Evolutionary conservation across 202 grass and related monocot species (phyloP).

Genomic region (Brachypodium distachyon): DNA sequence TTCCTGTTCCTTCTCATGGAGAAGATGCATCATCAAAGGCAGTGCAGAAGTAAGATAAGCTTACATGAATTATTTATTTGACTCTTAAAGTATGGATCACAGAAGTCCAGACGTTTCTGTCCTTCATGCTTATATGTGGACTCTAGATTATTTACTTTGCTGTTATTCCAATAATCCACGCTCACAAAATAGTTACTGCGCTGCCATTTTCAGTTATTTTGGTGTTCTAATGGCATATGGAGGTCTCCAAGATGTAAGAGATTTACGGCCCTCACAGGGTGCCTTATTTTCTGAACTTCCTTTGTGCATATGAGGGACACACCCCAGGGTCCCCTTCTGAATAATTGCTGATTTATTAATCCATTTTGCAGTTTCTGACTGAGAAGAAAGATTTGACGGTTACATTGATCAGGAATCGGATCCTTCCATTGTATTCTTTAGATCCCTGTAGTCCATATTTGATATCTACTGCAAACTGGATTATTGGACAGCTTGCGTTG

Average conservation of each 20-base stretch:
- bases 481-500: conserved; percentile 61
- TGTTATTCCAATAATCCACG: background rate
- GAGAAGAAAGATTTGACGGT: conserved; percentile 49
- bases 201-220: conserved; percentile 60
- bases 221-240: conserved; percentile 90
- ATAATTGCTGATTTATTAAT: conserved; percentile 17
- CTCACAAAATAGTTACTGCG: background rate
- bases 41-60: conserved; percentile 70
- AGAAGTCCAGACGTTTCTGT: background rate
- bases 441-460: conserved; percentile 55
- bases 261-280: background rate
- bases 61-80: background rate
- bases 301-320: background rate
- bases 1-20: conserved; percentile 50
- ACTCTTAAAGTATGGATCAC: background rate
- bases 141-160: background rate
- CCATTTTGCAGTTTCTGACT: conserved; percentile 58
- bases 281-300: background rate
- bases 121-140: background rate
- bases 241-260: conserved; percentile 82
- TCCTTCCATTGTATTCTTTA: conserved; percentile 77
- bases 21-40: conserved; percentile 62
- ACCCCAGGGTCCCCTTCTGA: background rate
- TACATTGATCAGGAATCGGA: conserved; percentile 59
- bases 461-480: conserved; percentile 80